Base-by-base conservation (phyloP, 495 filamentous ascomycete genomes). In the Penicillium turbatum region DNA sequence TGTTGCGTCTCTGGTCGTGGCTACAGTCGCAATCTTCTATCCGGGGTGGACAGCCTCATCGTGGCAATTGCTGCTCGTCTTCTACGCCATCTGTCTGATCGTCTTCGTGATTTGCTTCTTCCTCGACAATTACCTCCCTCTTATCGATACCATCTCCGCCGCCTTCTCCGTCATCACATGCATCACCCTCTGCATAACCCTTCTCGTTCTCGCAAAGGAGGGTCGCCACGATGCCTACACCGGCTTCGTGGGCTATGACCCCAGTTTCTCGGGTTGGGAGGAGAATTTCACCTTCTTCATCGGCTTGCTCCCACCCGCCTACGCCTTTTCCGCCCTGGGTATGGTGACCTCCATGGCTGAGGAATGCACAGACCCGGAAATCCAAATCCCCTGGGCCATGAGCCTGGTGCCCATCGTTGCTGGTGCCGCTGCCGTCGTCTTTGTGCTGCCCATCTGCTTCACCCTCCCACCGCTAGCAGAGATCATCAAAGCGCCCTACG, bases 351-450 rank as follows among this genome's bases (percentile, higher is more conserved):
- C 62, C 13, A 81, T 83, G 80, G 75, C 72, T 17, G 63, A 65
- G 61, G 85, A 88, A 64, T 85, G 87, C 27, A 83, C 81, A 7
- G 72, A 84, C 17, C 79, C 85, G 4, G 64, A 79, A n/a, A 61
- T 79, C 6, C 78, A 80, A 61, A 85, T 80, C 0, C 85, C 85
- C 12, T 74, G 74, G 35, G 82, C 85, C 45, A 86, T 88, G 74
- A 48, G 30, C 17, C 30, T 32, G 11, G 45, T 32, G 2, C 19
- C 32, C 31, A 3, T 48, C 1, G 72, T 87, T 24, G 74, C 72
- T 24, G 81, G 77, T 36, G 79, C 86, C 30, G 67, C 69, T 2
- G 72, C 77, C 38, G 62, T 77, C 15, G 84, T 83, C 2, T 86
- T 86, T 57, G 66, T 86, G 26, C 62, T 79, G 5, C 75, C 79